phyloP scores from a whole-genome alignment of 768 basidiomycete species.

The Guyanaporus albipodus region DNA sequence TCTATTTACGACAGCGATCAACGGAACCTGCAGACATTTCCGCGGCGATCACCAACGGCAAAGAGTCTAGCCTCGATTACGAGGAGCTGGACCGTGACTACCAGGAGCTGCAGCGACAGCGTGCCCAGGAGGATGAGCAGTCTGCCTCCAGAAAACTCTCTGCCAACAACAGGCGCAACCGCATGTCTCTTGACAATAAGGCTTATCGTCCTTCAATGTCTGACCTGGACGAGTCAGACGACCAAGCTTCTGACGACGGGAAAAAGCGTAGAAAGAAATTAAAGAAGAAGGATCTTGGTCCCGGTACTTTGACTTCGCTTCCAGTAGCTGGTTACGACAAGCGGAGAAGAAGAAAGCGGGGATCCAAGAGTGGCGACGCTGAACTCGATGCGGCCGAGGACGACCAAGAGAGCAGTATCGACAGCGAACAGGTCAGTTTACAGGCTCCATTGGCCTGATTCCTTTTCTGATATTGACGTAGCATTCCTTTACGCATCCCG shows the following conservation, averaged over 20 bases:
- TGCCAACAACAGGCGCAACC: slow-evolving; percentile 45
- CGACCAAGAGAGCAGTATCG: slow-evolving; percentile 39
- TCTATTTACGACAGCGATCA: slow-evolving; percentile 62
- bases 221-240: slow-evolving; percentile 64
- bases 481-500: slow-evolving; percentile 25
- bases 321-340: slow-evolving; percentile 68
- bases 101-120: slow-evolving; percentile 35
- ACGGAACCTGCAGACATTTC: slow-evolving; percentile 46
- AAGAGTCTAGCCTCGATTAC: slow-evolving; percentile 68
- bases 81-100: slow-evolving; percentile 69
- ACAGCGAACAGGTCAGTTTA: slow-evolving; percentile 40
- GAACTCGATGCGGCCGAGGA: slow-evolving; percentile 41
- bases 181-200: slow-evolving; percentile 76
- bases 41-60: slow-evolving; percentile 37
- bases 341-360: slow-evolving; percentile 48
- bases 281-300: slow-evolving; percentile 46
- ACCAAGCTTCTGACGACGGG: slow-evolving; percentile 52
- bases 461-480: slow-evolving; percentile 11
- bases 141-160: slow-evolving; percentile 32
- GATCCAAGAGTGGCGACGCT: slow-evolving; percentile 40
- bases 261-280: slow-evolving; percentile 49
- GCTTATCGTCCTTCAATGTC: slow-evolving; percentile 70
- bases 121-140: slow-evolving; percentile 20
- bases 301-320: slow-evolving; percentile 59
- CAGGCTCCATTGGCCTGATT: slow-evolving; percentile 18